A percentile compares a stretch with the other conserved stretches of the same genome.
Evolutionary conservation across 176 grass and related monocot genomes (phyloP).

Genomic region (Musa troglodytarum): DNA sequence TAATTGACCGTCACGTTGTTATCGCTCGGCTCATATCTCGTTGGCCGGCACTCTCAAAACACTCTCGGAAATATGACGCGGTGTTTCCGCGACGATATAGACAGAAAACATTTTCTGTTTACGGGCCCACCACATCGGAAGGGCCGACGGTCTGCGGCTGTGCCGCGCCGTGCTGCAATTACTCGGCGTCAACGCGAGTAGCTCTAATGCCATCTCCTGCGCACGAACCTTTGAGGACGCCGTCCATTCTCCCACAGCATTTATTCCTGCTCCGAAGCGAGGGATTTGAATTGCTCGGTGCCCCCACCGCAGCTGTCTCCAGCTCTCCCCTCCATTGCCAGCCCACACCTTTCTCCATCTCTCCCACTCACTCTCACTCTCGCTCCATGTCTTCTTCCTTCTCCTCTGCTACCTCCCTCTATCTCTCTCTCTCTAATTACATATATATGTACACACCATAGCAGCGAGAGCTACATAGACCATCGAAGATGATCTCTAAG

Average conservation of each 20-base stretch:
- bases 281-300: not conserved
- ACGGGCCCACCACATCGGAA: too few species aligned
- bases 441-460: not conserved
- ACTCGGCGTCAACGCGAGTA: too few species aligned
- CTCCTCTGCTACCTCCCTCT: not conserved
- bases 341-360: conserved; percentile 2
- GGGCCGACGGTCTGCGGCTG: too few species aligned
- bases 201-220: not conserved
- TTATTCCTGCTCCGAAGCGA: not conserved
- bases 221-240: not conserved
- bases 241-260: not conserved
- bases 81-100: too few species aligned
- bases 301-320: conserved; percentile 25
- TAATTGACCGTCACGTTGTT: not conserved
- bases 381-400: not conserved
- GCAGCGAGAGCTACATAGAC: not conserved
- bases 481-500: not conserved
- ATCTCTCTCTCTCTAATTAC: too few species aligned
- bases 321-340: conserved; percentile 3
- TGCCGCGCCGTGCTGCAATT: too few species aligned
- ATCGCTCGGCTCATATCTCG: not conserved
- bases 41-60: not conserved
- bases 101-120: too few species aligned
- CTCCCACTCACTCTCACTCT: not conserved
- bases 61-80: too few species aligned